Evolutionary conservation across 108 stramenopile species (phyloP).

Genomic region (Conticribra guillardii): DNA sequence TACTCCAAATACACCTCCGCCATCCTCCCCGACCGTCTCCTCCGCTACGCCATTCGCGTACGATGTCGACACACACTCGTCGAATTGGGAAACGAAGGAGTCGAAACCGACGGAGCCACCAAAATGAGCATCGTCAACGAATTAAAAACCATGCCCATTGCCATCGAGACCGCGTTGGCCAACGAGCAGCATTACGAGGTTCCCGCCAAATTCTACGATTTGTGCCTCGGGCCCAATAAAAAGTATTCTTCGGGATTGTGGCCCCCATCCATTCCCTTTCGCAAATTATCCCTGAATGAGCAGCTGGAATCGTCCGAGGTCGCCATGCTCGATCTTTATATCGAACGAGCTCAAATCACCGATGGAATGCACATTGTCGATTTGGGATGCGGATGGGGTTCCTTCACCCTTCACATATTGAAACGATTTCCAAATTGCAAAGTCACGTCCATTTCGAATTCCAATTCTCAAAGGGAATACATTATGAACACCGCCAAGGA

Average conservation of each 20-base stretch:
- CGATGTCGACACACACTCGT: conserved; percentile 64
- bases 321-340: conserved; percentile 88
- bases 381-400: conserved; percentile 96
- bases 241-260: conserved; percentile 93
- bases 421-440: conserved; percentile 66
- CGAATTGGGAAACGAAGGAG: conserved; percentile 29
- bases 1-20: conserved; percentile 48
- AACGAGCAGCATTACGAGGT: conserved; percentile 99
- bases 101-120: conserved; percentile 43
- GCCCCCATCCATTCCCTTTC: conserved; percentile 3
- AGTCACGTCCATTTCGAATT: conserved; percentile 88
- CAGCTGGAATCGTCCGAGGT: conserved; percentile 76
- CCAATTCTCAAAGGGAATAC: conserved; percentile 85
- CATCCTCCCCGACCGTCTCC: conserved; percentile 67
- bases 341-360: conserved; percentile 78
- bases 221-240: conserved; percentile 87
- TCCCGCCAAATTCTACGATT: conserved; percentile 88
- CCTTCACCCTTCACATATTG: conserved; percentile 79
- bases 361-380: conserved; percentile 90
- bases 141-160: conserved; percentile 78
- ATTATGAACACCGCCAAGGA: conserved; percentile 78
- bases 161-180: conserved; percentile 85
- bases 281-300: too few species aligned
- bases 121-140: conserved; percentile 66
- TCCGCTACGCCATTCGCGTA: conserved; percentile 77